Base-by-base conservation (phyloP, 1,284 basidiomycete species). In the Ustilago trichophora region DNA sequence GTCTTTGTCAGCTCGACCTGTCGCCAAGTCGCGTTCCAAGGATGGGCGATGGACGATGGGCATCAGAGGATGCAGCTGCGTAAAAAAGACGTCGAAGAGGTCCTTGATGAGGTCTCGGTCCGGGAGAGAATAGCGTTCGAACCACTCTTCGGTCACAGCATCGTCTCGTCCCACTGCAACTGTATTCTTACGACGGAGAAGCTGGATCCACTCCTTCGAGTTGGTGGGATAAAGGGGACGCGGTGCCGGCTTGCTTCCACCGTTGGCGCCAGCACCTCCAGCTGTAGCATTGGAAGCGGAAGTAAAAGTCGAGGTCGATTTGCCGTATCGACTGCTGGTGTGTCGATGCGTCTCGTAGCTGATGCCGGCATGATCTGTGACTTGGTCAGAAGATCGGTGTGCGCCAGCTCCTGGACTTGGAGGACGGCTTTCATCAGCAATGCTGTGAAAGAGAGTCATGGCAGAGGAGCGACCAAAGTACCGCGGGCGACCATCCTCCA, bases 101-200 rank as follows among this genome's bases (percentile, higher is more conserved):
- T 64, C 62, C 1, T 55, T 37, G 42, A 75, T 50, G 18, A 75
- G 50, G 27, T 73, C 69, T 15, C 38, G 42, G n/a, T 54, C 53
- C 6, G 75, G 75, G 2, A 77, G 66, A 11, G 49, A 65, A 37
- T 76, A 72, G 35, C 73, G 64, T 24, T 69, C 55, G 40, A 74
- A 64, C 75, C 75, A 77, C 19, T 67, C 72, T 36, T 69, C 67
- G 12, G 53, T 65, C n/a, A 55, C 42, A 2, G 62, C 60, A 47
- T 76, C 73, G 49, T 77, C 75, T 22, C 75, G 52, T 21, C 75
- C 75, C 8, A 77, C 72, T 4, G 73, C 75, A 16, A 70, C 69
- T 2, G 71, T 65, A 34, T 73, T 77, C 41, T 76, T 76, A 34
- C 67, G 58, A 26, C 75, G 62, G 24, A 77, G 59, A 22, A 72